phyloP scores from a whole-genome alignment of 306 rosid species.

The Cucurbita maxima region DNA sequence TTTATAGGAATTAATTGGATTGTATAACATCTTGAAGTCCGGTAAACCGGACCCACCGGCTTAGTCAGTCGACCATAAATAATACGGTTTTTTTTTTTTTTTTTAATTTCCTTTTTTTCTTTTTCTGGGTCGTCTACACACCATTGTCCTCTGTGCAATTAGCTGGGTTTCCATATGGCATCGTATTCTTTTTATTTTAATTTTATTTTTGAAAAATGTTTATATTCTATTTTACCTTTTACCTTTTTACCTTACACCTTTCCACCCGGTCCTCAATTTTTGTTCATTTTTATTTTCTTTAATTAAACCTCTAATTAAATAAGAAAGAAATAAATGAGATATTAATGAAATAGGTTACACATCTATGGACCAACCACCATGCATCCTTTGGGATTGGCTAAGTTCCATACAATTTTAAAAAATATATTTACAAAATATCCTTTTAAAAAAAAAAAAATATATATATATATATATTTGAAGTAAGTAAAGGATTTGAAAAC shows the following conservation, averaged over 20 bases:
- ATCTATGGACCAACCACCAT: background rate
- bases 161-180: background rate
- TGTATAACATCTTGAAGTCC: slow-evolving; percentile 45
- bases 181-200: background rate
- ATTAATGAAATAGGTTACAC: background rate
- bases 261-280: too few relatives aligned
- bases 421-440: too few relatives aligned
- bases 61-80: slow-evolving; percentile 22
- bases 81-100: background rate
- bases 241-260: background rate
- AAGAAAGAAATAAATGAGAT: background rate
- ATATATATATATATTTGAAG: too few relatives aligned
- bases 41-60: slow-evolving; percentile 36
- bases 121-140: background rate
- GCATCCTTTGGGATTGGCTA: background rate
- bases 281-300: too few relatives aligned
- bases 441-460: too few relatives aligned
- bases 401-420: background rate
- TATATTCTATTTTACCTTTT: background rate
- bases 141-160: background rate
- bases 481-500: background rate
- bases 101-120: too few relatives aligned
- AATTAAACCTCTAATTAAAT: background rate
- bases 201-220: background rate
- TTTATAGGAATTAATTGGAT: slow-evolving; percentile 19